A percentile compares a stretch with the other conserved stretches of the same genome.
These are phyloP conservation scores for Calocybe gangraenosa DNA, from an alignment of 768 basidiomycete genomes.

Conservation along the genomic window DNA sequence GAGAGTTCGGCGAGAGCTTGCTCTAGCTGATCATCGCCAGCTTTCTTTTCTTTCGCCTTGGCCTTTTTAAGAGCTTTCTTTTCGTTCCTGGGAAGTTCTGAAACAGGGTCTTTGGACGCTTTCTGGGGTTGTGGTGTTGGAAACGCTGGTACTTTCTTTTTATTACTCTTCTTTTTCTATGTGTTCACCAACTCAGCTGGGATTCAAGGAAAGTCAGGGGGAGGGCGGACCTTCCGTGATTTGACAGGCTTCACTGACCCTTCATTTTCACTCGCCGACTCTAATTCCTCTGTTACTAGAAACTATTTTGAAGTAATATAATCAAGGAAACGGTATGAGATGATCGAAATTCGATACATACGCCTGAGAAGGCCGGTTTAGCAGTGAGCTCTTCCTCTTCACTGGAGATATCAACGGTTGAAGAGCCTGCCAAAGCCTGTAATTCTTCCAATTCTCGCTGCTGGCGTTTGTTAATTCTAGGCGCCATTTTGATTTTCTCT, in stretches of 20 bases:
- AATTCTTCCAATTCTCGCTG: slow-evolving; percentile 85
- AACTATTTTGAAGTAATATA: no score
- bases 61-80: slow-evolving; percentile 63
- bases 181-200: not conserved
- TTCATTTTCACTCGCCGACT: slow-evolving; percentile 23
- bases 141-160: slow-evolving; percentile 14
- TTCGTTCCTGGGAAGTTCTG: slow-evolving; percentile 30
- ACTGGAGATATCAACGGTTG: slow-evolving; percentile 25
- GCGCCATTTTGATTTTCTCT: slow-evolving; percentile 52
- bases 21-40: slow-evolving; percentile 76
- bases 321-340: no score
- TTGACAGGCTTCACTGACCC: slow-evolving; percentile 25
- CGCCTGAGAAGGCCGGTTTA: no score
- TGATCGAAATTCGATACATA: no score
- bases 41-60: slow-evolving; percentile 62
- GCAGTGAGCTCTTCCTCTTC: slow-evolving; percentile 34
- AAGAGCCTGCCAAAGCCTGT: slow-evolving; percentile 41
- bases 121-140: slow-evolving; percentile 12
- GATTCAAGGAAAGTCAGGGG: slow-evolving; percentile 1
- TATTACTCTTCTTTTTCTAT: slow-evolving; percentile 38
- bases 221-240: slow-evolving; percentile 31
- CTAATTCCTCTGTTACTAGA: slow-evolving; percentile 28
- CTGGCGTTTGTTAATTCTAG: slow-evolving; percentile 79
- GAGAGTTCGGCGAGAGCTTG: slow-evolving; percentile 82
- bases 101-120: not conserved